phyloP scores from a whole-genome alignment of 2,329 filamentous ascomycete genomes.

The Decorospora gaudefroyi region DNA sequence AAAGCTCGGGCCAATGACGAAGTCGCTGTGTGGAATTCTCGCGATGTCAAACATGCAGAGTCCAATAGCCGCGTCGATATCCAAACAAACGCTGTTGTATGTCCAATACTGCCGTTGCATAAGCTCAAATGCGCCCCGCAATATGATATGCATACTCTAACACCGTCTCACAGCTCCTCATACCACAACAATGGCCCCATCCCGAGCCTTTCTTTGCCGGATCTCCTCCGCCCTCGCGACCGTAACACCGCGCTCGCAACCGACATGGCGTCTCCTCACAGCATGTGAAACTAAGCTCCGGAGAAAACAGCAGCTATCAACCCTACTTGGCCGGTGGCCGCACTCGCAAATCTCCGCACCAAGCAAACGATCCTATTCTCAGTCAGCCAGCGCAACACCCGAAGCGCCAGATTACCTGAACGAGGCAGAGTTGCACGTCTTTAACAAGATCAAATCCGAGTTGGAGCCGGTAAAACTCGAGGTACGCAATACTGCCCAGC shows the following conservation, averaged over 20 bases:
- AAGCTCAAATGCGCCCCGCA: constrained; percentile 12
- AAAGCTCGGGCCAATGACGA: constrained; percentile 41
- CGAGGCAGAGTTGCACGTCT: constrained; percentile 54
- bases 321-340: constrained; percentile 13
- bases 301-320: constrained; percentile 9
- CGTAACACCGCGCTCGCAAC: constrained; percentile 24
- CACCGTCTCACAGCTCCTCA: constrained; percentile 4
- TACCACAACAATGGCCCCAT: constrained; percentile 40
- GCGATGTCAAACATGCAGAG: constrained; percentile 12
- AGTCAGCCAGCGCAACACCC: constrained; percentile 23
- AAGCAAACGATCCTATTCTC: constrained; percentile 32
- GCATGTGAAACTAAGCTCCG: constrained; percentile 15
- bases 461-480: constrained; percentile 53
- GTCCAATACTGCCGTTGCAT: constrained; percentile 5
- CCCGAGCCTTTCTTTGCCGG: constrained; percentile 35
- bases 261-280: constrained; percentile 28
- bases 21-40: constrained; percentile 19
- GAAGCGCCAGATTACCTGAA: constrained; percentile 55
- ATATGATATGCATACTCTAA: constrained; percentile 14
- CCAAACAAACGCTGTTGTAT: constrained; percentile 12
- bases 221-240: constrained; percentile 25
- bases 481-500: constrained; percentile 41
- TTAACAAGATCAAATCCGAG: constrained; percentile 52
- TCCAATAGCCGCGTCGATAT: constrained; percentile 14
- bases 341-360: constrained; percentile 12